Conservation (phyloP, 768 basidiomycete species). For the Suillus brevipes region DNA sequence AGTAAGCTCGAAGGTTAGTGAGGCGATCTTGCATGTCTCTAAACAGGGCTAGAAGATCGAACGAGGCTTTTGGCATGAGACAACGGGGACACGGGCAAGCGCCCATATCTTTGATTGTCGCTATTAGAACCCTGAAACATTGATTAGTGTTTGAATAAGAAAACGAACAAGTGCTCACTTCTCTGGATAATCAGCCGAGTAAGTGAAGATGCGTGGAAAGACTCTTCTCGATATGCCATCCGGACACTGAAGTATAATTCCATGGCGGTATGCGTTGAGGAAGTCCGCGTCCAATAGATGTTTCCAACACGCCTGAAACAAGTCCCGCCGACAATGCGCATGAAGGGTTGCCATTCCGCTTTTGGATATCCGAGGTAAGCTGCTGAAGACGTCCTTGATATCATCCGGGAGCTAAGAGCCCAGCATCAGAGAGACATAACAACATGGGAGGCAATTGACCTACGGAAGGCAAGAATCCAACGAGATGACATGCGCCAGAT, state of each 20-base stretch:
- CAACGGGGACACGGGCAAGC: conserved; percentile 26
- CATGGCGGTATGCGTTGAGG: neutral
- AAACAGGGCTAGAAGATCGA: conserved; percentile 14
- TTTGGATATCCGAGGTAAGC: too few species aligned
- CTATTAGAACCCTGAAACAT: conserved; percentile 19
- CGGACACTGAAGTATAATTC: neutral
- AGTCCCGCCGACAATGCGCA: too few species aligned
- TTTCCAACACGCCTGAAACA: too few species aligned
- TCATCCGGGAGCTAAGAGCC: too few species aligned
- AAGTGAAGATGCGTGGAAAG: neutral
- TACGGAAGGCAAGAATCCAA: too few species aligned
- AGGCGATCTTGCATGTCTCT: conserved; percentile 2
- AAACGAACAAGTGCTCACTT: neutral
- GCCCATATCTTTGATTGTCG: conserved; percentile 19
- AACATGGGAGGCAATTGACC: too few species aligned
- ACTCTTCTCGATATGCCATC: neutral
- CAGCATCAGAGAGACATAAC: too few species aligned
- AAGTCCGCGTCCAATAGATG: too few species aligned
- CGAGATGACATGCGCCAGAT: too few species aligned
- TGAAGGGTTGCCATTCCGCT: too few species aligned
- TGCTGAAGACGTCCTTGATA: too few species aligned
- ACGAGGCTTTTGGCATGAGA: conserved; percentile 10
- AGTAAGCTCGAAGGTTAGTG: neutral
- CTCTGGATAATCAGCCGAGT: conserved; percentile 20
- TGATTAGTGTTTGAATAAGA: conserved; percentile 12